Conservation (phyloP, 2,329 filamentous ascomycete genomes). For the Zymoseptoria passerinii region DNA sequence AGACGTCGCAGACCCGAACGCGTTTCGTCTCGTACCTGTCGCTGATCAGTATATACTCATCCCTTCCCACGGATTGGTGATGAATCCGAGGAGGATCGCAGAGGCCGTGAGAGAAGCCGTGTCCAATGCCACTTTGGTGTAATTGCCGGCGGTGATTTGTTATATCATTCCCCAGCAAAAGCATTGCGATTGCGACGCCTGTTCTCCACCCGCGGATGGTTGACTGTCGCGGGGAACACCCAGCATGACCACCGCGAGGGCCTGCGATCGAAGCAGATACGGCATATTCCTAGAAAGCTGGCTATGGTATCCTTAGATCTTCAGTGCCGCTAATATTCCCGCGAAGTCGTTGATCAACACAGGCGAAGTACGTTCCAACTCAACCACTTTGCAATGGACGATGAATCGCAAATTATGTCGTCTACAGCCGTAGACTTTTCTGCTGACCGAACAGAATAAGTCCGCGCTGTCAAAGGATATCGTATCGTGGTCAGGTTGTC, state of each 20-base stretch:
- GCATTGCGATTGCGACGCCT: background rate
- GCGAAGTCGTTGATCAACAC: background rate
- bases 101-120: background rate
- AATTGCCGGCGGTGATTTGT: background rate
- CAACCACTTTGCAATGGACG: background rate
- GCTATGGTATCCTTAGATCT: background rate
- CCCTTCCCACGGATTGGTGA: slow-evolving; percentile 3
- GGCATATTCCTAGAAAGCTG: background rate
- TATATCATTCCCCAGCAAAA: background rate
- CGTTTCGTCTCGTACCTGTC: slow-evolving; percentile 13
- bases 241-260: background rate
- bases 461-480: too few species aligned
- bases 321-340: background rate
- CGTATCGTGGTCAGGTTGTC: too few species aligned
- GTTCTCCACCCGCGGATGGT: background rate
- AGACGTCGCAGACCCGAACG: slow-evolving; percentile 21
- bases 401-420: background rate
- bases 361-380: background rate
- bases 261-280: background rate
- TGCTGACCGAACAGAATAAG: too few species aligned
- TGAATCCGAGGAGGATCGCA: background rate
- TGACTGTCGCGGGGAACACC: background rate
- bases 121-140: background rate
- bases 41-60: slow-evolving; percentile 8
- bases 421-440: too few species aligned